phyloP scores from a whole-genome alignment of 352 stramenopile species.

The Phytophthora podocarpi region DNA sequence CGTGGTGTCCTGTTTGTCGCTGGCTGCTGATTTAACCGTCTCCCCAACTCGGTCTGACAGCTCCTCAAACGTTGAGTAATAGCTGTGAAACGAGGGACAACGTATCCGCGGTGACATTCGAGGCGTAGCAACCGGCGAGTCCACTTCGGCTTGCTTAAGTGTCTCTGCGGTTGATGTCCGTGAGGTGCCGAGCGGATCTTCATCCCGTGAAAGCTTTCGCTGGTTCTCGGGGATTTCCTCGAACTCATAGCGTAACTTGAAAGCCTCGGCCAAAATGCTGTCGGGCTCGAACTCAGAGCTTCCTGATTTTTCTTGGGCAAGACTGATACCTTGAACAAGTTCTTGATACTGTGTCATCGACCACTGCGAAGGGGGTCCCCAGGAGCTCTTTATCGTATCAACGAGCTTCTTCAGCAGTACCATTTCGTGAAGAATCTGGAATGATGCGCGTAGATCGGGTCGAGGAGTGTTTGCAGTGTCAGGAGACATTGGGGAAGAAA shows the following conservation, averaged over 20 bases:
- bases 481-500: slow-evolving; percentile 24
- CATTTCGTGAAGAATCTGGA: slow-evolving; percentile 76
- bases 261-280: slow-evolving; percentile 54
- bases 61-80: slow-evolving; percentile 76
- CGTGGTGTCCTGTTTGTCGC: neutral
- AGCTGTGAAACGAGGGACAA: slow-evolving; percentile 74
- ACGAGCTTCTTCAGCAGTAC: slow-evolving; percentile 67
- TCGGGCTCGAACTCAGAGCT: slow-evolving; percentile 36
- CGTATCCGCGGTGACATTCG: slow-evolving; percentile 41
- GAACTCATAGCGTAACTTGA: slow-evolving; percentile 66
- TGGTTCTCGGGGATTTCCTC: slow-evolving; percentile 75
- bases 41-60: slow-evolving; percentile 29
- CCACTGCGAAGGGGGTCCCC: slow-evolving; percentile 57
- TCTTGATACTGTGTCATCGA: slow-evolving; percentile 61
- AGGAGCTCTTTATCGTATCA: slow-evolving; percentile 42
- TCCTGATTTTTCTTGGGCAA: slow-evolving; percentile 55
- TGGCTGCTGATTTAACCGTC: slow-evolving; percentile 1
- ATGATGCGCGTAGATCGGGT: slow-evolving; percentile 61
- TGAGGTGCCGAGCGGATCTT: slow-evolving; percentile 14
- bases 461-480: slow-evolving; percentile 21
- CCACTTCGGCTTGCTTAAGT: slow-evolving; percentile 9
- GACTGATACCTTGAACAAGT: slow-evolving; percentile 59
- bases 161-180: neutral
- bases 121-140: slow-evolving; percentile 11
- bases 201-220: slow-evolving; percentile 38